Percentiles rank a stretch among this genome's conserved stretches.
These are phyloP conservation scores for Hyaloraphidium curvatum DNA, from an alignment of 192 early-diverging fungal genomes.

Conservation along the genomic window DNA sequence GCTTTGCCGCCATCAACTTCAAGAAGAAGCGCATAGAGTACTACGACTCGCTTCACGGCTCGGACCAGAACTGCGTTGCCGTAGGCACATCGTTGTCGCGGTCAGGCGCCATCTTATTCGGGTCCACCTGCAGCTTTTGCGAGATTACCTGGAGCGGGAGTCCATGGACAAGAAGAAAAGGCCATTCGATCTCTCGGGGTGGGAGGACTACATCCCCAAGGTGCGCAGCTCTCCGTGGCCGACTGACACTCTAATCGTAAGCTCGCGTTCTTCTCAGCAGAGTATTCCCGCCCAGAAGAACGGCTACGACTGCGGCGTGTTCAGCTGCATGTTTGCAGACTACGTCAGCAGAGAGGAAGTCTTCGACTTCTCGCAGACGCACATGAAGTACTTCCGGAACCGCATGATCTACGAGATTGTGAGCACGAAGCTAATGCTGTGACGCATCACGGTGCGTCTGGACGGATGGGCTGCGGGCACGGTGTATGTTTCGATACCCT, in stretches of 20 bases:
- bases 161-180: slow-evolving; percentile 45
- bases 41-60: slow-evolving; percentile 64
- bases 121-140: slow-evolving; percentile 19
- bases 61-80: slow-evolving; percentile 28
- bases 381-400: slow-evolving; percentile 50
- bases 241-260: neutral
- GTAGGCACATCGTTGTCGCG: slow-evolving; percentile 9
- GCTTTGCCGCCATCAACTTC: slow-evolving; percentile 41
- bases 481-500: too few species aligned
- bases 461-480: too few species aligned
- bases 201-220: slow-evolving; percentile 40
- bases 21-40: slow-evolving; percentile 39
- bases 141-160: slow-evolving; percentile 52
- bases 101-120: neutral
- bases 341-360: slow-evolving; percentile 30
- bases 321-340: slow-evolving; percentile 76
- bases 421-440: slow-evolving; percentile 20
- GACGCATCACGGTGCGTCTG: too few species aligned
- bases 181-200: slow-evolving; percentile 37
- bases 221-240: neutral
- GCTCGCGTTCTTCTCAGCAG: slow-evolving; percentile 14
- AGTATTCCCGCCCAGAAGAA: slow-evolving; percentile 69
- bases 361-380: slow-evolving; percentile 50
- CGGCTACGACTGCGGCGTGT: slow-evolving; percentile 89
- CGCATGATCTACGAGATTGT: slow-evolving; percentile 62